phyloP scores from a whole-genome alignment of 2,329 filamentous ascomycete genomes.

The Venturia pyrina region DNA sequence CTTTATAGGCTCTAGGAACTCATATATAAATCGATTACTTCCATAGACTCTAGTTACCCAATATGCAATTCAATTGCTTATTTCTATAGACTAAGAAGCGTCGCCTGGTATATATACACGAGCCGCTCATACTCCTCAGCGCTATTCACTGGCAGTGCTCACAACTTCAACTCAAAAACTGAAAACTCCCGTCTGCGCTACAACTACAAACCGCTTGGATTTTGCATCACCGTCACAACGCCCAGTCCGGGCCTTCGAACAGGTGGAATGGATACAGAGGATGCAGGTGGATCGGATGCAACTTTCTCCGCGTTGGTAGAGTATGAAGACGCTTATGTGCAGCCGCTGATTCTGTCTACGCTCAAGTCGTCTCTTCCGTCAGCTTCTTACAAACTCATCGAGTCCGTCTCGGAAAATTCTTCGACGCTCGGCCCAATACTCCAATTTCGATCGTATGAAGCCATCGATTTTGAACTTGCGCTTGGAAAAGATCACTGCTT shows the following conservation, averaged over 20 bases:
- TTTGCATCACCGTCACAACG: not conserved
- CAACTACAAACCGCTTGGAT: not conserved
- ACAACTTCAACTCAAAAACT: not conserved
- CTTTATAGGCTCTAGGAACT: too few relatives aligned
- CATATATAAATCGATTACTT: too few relatives aligned
- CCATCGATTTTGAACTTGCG: slow-evolving; percentile 71
- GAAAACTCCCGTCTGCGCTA: too few relatives aligned
- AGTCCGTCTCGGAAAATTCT: slow-evolving; percentile 38
- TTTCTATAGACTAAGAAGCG: not conserved
- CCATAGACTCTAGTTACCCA: not conserved
- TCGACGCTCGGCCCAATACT: slow-evolving; percentile 44
- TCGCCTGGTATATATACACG: not conserved
- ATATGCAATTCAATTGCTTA: not conserved
- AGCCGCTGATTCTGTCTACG: slow-evolving; percentile 71
- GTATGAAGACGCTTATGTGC: slow-evolving; percentile 83
- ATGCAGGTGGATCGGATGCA: slow-evolving; percentile 14
- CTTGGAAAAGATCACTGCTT: slow-evolving; percentile 55
- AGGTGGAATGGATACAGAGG: not conserved
- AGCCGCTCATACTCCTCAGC: not conserved
- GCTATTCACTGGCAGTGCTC: too few relatives aligned
- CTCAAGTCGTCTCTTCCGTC: slow-evolving; percentile 52
- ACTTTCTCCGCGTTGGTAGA: slow-evolving; percentile 62
- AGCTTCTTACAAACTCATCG: slow-evolving; percentile 45
- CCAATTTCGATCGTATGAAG: slow-evolving; percentile 80
- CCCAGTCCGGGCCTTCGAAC: not conserved